Conservation (phyloP, 108 stramenopile genomes). For the Skeletonema grethae region DNA sequence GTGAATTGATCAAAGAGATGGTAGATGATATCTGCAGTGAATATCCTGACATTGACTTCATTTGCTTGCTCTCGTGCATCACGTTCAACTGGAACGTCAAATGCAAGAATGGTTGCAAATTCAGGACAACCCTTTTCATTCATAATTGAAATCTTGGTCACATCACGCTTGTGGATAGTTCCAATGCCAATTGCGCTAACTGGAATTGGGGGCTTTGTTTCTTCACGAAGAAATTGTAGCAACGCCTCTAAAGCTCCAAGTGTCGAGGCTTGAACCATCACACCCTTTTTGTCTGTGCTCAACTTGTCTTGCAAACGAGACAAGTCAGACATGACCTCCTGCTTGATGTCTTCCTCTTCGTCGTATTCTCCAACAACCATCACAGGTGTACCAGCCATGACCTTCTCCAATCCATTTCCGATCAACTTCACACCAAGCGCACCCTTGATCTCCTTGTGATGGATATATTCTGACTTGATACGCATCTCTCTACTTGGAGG, state of each 20-base stretch:
- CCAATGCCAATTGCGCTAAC: constrained; percentile 96
- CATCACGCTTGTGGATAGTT: constrained; percentile 97
- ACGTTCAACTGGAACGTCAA: constrained; percentile 94
- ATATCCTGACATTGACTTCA: constrained; percentile 92
- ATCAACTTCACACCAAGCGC: constrained; percentile 99
- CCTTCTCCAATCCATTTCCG: constrained; percentile 93
- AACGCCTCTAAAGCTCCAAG: constrained; percentile 98
- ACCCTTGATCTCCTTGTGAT: constrained; percentile 94
- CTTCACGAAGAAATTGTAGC: constrained; percentile 96
- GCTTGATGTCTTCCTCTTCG: constrained; percentile 97
- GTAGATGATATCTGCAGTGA: constrained; percentile 99
- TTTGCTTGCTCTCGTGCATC: constrained; percentile 93
- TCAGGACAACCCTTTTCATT: constrained; percentile 95
- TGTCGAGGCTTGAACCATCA: constrained; percentile 98
- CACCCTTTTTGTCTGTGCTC: constrained; percentile 93
- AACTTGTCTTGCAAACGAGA: constrained; percentile 83
- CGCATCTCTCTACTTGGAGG: constrained; percentile 98
- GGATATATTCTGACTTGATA: constrained; percentile 96
- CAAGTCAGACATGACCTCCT: constrained; percentile 96
- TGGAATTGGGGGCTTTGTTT: constrained; percentile 97
- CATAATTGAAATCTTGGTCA: constrained; percentile 98
- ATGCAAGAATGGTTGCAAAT: constrained; percentile 96
- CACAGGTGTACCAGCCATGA: constrained; percentile 97
- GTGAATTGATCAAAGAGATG: constrained; percentile 99
- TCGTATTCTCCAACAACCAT: constrained; percentile 95